These are phyloP conservation scores for Chloropicon primus DNA, from an alignment of 139 green algal species.

Conservation along the genomic window DNA sequence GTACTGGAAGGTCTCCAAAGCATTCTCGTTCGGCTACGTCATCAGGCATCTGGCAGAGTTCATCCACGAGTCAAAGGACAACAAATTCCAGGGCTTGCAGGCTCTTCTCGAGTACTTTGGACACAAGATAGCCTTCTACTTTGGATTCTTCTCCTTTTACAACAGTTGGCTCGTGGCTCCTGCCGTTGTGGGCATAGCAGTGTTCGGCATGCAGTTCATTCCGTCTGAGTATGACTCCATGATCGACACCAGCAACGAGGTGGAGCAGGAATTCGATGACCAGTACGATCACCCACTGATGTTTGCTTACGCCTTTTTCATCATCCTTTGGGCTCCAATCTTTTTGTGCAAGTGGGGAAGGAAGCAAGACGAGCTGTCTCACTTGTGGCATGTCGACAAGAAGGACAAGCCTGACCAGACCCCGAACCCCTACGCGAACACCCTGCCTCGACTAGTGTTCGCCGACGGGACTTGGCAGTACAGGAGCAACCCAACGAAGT, in stretches of 20 bases:
- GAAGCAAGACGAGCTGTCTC: constrained; percentile 12
- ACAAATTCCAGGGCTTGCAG: constrained; percentile 3
- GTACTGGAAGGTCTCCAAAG: constrained; percentile 5
- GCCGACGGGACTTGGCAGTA: constrained; percentile 12
- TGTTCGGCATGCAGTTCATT: constrained; percentile 18
- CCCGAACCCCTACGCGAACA: constrained; percentile 9
- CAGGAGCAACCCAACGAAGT: background rate
- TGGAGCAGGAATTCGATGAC: constrained; percentile 7
- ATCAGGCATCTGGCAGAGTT: constrained; percentile 1
- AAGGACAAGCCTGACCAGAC: background rate
- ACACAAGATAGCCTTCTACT: constrained; percentile 18
- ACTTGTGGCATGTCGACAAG: constrained; percentile 9
- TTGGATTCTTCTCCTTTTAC: constrained; percentile 14
- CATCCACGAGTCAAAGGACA: background rate
- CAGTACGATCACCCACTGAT: constrained; percentile 22
- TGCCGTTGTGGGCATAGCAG: constrained; percentile 8
- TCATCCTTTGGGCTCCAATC: constrained; percentile 6
- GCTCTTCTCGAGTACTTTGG: constrained; percentile 15
- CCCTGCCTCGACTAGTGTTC: constrained; percentile 3
- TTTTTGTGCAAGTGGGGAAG: constrained; percentile 5
- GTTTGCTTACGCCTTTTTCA: constrained; percentile 11
- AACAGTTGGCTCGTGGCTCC: constrained; percentile 14
- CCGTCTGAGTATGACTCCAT: constrained; percentile 11
- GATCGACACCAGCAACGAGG: background rate
- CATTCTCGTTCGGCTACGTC: constrained; percentile 9